Evolutionary conservation across 106 monocot species (phyloP).

Genomic region (Gastrodia elata): DNA sequence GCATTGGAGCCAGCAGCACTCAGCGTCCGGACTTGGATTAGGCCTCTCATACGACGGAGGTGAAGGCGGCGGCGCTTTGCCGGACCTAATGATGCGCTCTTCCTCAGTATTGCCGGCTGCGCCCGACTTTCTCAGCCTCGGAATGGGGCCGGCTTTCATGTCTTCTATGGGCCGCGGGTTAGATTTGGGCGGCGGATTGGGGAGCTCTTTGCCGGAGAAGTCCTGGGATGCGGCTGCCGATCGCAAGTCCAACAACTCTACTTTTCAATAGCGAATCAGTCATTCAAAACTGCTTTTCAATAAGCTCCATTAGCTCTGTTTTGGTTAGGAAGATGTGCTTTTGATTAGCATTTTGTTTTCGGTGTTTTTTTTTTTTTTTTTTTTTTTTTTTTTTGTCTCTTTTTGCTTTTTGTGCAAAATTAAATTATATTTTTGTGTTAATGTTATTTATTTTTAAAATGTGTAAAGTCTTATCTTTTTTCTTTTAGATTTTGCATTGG

Average conservation of each 20-base stretch:
- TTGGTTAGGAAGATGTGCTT: not conserved
- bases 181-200: not conserved
- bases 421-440: not conserved
- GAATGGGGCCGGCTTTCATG: conserved; percentile 26
- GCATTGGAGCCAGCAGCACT: not conserved
- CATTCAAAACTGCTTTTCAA: not conserved
- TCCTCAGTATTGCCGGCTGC: conserved; percentile 34
- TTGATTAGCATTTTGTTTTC: not conserved
- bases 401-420: not conserved
- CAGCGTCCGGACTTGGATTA: not conserved
- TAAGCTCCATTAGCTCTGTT: not conserved
- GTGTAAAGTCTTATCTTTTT: not conserved
- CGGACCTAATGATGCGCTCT: not conserved
- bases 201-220: not conserved
- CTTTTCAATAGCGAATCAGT: not conserved
- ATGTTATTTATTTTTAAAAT: not conserved
- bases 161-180: conserved; percentile 5
- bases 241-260: not conserved
- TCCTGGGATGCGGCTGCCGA: not conserved
- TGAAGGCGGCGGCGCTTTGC: not conserved
- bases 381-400: not conserved
- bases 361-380: not conserved
- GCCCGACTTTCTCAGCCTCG: conserved; percentile 68
- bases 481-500: too few species aligned
- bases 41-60: not conserved